Evolutionary conservation across 2,329 filamentous ascomycete genomes (phyloP), one percentile per base, ranked within the genome.

Genomic region (Emergomyces africanus): DNA sequence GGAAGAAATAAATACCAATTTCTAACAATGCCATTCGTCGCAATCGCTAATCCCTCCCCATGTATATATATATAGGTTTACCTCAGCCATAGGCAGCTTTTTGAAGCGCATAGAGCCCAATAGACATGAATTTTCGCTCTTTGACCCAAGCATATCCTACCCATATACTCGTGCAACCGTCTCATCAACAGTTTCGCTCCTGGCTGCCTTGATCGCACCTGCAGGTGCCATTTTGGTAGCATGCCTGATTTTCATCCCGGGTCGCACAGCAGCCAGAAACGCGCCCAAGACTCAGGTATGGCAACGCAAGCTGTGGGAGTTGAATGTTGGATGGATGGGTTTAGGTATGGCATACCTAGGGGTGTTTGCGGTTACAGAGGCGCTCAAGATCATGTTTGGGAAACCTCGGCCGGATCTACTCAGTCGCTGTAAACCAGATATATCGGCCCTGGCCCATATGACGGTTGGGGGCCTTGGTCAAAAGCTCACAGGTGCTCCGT

Each of bases 241-340:
- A 60, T 83, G 83, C 46, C 72, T 95, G 18, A 61, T 83, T 10
- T 73, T 92, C 64, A 83, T 94, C 0, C 90, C 90, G 0, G 89
- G 88, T 3, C 80, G 82, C 5, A 85, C 84, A 1, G 84, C 86
- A 0, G 80, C 82, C 18, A 78, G 77, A 48, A 79, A 80, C 23
- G 85, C 86, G 0, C 83, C 88, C 1, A 80, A 79, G 63, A 72
- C 79, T 3, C 74, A 89, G 58, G 78, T 91, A 50, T 90, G 89
- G 85, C 83, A 82, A 69, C 82, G 89, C 64, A 96, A 94, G 74
- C 71, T 96, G 1, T 96, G 92, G 90, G 91, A 96, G 72, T 84
- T 89, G 71, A 90, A 96, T 69, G 84, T 84, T 1, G 90, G 89
- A 60, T 89, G 87, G 83, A 83, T 96, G 67, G 91, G 91, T 0